phyloP scores from a whole-genome alignment of 1,284 basidiomycete genomes.

The Microbotryum saponariae region DNA sequence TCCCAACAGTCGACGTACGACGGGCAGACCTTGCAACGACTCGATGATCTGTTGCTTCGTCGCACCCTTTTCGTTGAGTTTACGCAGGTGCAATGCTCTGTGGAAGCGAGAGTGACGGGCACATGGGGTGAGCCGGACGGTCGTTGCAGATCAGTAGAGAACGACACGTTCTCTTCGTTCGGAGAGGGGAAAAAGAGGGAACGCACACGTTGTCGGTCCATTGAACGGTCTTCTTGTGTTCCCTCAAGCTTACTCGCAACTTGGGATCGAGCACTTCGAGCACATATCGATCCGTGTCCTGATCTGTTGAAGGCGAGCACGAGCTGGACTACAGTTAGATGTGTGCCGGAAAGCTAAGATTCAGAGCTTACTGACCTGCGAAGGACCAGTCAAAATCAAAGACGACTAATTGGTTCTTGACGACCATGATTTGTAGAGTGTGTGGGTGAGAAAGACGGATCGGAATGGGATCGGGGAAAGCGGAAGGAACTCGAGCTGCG shows the following conservation, averaged over 20 bases:
- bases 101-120: not conserved
- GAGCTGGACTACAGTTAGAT: not conserved
- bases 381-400: conserved; percentile 91
- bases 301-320: conserved; percentile 59
- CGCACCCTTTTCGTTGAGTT: conserved; percentile 61
- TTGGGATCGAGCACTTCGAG: conserved; percentile 84
- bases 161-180: conserved; percentile 32
- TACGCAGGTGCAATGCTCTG: conserved; percentile 37
- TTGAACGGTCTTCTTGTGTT: conserved; percentile 58
- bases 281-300: conserved; percentile 94
- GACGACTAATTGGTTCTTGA: conserved; percentile 70
- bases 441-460: too few species aligned
- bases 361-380: conserved; percentile 13
- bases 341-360: not conserved
- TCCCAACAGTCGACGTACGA: conserved; percentile 52
- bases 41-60: conserved; percentile 67
- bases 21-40: conserved; percentile 72
- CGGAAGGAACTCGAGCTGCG: too few species aligned
- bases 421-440: conserved; percentile 1
- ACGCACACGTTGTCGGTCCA: conserved; percentile 92
- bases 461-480: too few species aligned
- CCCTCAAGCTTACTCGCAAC: conserved; percentile 74
- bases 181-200: conserved; percentile 27
- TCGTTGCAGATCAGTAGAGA: not conserved
- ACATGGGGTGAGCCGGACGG: not conserved